Conservation (phyloP, 768 basidiomycete species). For the Guyanaporus albipodus region DNA sequence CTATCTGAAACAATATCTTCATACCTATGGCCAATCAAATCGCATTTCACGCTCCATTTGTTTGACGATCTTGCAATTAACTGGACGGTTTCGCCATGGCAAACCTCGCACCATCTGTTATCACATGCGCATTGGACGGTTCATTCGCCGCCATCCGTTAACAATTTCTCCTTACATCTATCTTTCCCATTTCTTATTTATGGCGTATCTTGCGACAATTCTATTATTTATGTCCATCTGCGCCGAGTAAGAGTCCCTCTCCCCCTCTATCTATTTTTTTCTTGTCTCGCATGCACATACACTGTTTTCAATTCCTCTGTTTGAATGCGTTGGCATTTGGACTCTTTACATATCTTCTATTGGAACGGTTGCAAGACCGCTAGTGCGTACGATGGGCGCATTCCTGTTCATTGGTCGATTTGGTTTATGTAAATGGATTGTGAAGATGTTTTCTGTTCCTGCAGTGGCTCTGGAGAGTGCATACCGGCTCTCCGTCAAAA, state of each 20-base stretch:
- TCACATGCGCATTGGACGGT: conserved; percentile 30
- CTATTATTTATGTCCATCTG: conserved; percentile 31
- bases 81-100: conserved; percentile 7
- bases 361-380: conserved; percentile 20
- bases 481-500: too few relatives aligned
- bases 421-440: conserved; percentile 16
- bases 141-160: conserved; percentile 20
- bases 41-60: conserved; percentile 31
- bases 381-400: conserved; percentile 22
- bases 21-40: conserved; percentile 18
- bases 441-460: not conserved
- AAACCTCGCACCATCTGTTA: conserved; percentile 24
- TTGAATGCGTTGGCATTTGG: conserved; percentile 16
- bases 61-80: conserved; percentile 24
- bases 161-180: conserved; percentile 16
- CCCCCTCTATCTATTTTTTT: not conserved
- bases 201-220: conserved; percentile 28
- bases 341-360: conserved; percentile 11
- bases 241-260: conserved; percentile 17
- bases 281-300: conserved; percentile 4
- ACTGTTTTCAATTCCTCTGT: not conserved
- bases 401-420: conserved; percentile 17
- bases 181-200: conserved; percentile 22
- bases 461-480: too few relatives aligned
- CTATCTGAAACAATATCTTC: conserved; percentile 20